Base-by-base conservation (phyloP, 1,284 basidiomycete species). In the Fomitopsis schrenkii region DNA sequence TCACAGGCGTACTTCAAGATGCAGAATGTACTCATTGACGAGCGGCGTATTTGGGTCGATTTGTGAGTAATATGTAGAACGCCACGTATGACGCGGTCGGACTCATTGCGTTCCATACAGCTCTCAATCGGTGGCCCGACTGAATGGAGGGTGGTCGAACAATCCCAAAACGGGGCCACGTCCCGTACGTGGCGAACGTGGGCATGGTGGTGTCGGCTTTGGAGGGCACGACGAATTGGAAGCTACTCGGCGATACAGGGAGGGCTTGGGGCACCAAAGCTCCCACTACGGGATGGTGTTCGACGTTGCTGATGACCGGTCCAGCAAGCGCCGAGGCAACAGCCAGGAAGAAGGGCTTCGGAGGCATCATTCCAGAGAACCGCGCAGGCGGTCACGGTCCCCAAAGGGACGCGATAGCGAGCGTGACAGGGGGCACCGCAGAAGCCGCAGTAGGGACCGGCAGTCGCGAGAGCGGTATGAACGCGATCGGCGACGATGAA, bases 11-110 rank as follows among this genome's bases (percentile, higher is more conserved):
- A 99, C 76, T 96, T 98, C 80, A 99, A 98, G 76, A 99, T 99
- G 97, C 97, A 99, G 75, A 98, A 98, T 70, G 97, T 99, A 0
- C 80, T 99, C 8, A 93, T 99, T n/a, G 97, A 99, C 73, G 97
- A 99, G 75, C 85, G 96, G 17, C 86, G 97, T 22, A 99, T 99
- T 72, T 98, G 97, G 93, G 97, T 99, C 64, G 96, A 98, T 76
- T 98, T 98, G 89, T 91, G 66, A 65, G 86, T 79, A 61, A 42
- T 59, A 40, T 58, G 15, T 19, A 12, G 8, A 8, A 52, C 26
- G 26, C 22, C 67, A 63, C 53, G 12, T 60, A 38, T 48, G 26
- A 55, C 28, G 26, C 14, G 35, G 41, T 42, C 35, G 55, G 17
- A 15, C 26, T 55, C 36, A 57, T 41, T 22, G n/a, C 58, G 50